A percentile compares a stretch with the other conserved stretches of the same genome.
phyloP scores from a whole-genome alignment of 129 eudicot species.

The Cynara cardunculus region DNA sequence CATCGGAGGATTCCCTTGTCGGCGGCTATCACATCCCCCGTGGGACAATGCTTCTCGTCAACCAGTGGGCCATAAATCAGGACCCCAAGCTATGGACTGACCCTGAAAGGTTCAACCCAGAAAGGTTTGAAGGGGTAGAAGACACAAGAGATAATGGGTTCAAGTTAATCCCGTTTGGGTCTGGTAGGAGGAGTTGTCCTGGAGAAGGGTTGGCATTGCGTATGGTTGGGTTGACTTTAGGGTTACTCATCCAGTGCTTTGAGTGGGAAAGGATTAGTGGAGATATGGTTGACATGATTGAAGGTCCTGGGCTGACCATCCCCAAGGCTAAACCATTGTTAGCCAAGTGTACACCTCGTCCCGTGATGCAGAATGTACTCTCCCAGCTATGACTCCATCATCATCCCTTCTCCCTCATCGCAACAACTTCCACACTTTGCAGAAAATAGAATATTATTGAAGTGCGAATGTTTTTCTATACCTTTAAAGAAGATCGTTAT shows the following conservation, averaged over 20 bases:
- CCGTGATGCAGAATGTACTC: slow-evolving; percentile 12
- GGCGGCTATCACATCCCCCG: slow-evolving; percentile 22
- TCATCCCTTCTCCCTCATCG: too few species aligned
- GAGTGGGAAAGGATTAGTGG: slow-evolving; percentile 39
- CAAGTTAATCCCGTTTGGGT: slow-evolving; percentile 47
- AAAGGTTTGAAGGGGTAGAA: slow-evolving; percentile 37
- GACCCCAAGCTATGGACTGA: slow-evolving; percentile 40
- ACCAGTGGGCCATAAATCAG: slow-evolving; percentile 39
- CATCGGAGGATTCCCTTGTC: slow-evolving; percentile 26
- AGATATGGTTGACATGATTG: slow-evolving; percentile 38
- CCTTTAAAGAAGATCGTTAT: too few species aligned
- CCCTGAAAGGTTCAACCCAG: slow-evolving; percentile 29
- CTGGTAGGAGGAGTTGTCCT: slow-evolving; percentile 47
- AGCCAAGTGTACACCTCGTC: slow-evolving; percentile 31
- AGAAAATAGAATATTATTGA: too few species aligned
- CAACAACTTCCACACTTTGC: too few species aligned
- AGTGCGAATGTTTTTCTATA: too few species aligned
- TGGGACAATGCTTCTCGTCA: slow-evolving; percentile 36
- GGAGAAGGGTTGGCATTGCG: slow-evolving; percentile 35
- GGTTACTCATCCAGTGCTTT: slow-evolving; percentile 48
- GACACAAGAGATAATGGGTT: slow-evolving; percentile 22
- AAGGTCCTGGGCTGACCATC: slow-evolving; percentile 29
- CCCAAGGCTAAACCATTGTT: slow-evolving; percentile 34
- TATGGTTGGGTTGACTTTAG: slow-evolving; percentile 29
- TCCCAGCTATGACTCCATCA: slow-evolving; percentile 2